These are phyloP conservation scores for Tetradesmus lagerheimii DNA, from an alignment of 139 green algal genomes.

Conservation along the genomic window DNA sequence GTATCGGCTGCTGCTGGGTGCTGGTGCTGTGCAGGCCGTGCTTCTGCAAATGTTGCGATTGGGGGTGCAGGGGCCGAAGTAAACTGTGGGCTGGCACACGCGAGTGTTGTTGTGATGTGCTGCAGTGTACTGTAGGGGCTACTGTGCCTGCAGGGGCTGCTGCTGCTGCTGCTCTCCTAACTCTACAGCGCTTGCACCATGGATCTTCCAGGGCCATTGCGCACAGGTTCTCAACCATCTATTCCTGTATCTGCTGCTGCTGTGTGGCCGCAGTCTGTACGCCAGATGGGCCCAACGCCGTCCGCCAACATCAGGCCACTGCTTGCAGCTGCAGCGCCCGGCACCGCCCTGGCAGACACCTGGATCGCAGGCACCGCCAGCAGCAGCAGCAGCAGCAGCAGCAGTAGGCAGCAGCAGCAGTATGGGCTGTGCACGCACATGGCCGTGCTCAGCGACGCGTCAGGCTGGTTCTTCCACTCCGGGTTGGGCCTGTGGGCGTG, in stretches of 20 bases:
- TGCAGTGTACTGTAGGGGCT: too few species aligned
- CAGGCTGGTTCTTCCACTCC: constrained; percentile 24
- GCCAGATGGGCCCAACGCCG: background rate
- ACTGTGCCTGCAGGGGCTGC: too few species aligned
- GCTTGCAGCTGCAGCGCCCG: constrained; percentile 2
- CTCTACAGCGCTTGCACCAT: too few species aligned
- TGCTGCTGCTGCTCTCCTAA: too few species aligned
- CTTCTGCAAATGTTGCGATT: too few species aligned
- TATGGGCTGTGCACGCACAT: background rate
- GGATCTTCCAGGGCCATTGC: too few species aligned
- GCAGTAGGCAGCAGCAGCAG: background rate
- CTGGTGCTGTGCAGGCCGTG: too few species aligned
- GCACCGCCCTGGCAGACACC: constrained; percentile 15
- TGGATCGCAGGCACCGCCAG: constrained; percentile 10
- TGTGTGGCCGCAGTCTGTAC: background rate
- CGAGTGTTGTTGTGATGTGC: too few species aligned
- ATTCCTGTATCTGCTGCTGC: background rate
- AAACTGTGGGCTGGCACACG: too few species aligned
- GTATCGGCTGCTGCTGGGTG: background rate
- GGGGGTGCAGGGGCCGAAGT: too few species aligned
- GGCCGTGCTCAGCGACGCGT: constrained; percentile 12
- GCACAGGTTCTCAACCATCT: too few species aligned
- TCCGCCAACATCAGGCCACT: background rate
- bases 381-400: background rate
- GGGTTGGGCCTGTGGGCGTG: constrained; percentile 13